Conservation (phyloP, 1,284 basidiomycete genomes). For the Filobasidium uniguttulatum region DNA sequence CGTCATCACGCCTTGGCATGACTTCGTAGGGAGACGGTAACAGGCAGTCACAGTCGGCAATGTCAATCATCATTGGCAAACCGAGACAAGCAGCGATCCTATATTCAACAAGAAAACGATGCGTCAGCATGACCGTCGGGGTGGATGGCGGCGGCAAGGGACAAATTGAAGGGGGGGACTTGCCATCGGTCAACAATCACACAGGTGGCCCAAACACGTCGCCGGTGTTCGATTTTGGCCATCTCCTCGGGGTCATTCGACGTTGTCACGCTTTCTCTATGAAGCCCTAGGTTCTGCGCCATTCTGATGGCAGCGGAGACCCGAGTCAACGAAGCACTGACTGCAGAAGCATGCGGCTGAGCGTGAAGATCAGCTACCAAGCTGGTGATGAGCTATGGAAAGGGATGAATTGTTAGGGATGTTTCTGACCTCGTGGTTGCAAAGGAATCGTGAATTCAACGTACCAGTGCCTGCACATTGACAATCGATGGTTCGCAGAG, state of each 20-base stretch:
- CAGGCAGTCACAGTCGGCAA: slow-evolving; percentile 82
- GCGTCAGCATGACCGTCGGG: slow-evolving; percentile 17
- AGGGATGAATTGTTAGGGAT: neutral
- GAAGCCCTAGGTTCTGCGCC: slow-evolving; percentile 86
- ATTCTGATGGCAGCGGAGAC: slow-evolving; percentile 55
- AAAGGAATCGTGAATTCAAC: no score
- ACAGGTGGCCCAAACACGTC: slow-evolving; percentile 80
- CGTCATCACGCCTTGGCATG: slow-evolving; percentile 37
- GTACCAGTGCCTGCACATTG: slow-evolving; percentile 78
- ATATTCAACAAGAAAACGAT: neutral
- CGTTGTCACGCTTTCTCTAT: slow-evolving; percentile 45
- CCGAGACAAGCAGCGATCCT: slow-evolving; percentile 27
- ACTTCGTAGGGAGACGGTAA: slow-evolving; percentile 56
- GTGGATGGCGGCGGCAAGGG: neutral
- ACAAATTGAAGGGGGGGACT: slow-evolving; percentile 25
- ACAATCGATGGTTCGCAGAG: slow-evolving; percentile 70
- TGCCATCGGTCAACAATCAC: slow-evolving; percentile 84
- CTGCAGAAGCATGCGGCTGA: slow-evolving; percentile 33
- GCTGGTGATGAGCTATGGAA: slow-evolving; percentile 8
- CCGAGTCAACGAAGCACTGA: slow-evolving; percentile 31
- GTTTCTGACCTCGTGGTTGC: neutral
- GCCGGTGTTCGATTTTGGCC: slow-evolving; percentile 55
- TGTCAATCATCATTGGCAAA: slow-evolving; percentile 67
- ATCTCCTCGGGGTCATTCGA: slow-evolving; percentile 22
- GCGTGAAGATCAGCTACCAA: slow-evolving; percentile 33